Evolutionary conservation across 306 rosid genomes (phyloP).

Genomic region (Acacia melanoxylon): DNA sequence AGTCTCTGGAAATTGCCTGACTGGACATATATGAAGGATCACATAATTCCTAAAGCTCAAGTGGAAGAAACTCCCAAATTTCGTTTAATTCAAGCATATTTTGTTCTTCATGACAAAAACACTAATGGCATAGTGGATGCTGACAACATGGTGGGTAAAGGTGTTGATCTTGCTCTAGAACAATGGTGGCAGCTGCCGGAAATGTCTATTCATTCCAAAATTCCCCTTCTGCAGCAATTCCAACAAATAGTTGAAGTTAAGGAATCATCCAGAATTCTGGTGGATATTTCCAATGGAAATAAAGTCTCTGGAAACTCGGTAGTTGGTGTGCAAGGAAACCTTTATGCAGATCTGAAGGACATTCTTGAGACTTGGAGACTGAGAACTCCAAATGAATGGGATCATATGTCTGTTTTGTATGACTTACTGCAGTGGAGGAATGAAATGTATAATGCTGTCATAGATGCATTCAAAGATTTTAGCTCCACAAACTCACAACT

Average conservation of each 20-base stretch:
- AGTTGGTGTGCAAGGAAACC: conserved; percentile 84
- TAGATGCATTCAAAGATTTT: conserved; percentile 96
- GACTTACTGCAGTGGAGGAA: conserved; percentile 99
- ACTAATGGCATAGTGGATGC: conserved; percentile 93
- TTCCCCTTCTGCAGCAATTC: conserved; percentile 97
- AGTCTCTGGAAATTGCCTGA: conserved; percentile 97
- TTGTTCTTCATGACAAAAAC: conserved; percentile 87
- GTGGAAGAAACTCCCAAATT: conserved; percentile 98
- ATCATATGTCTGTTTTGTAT: conserved; percentile 95
- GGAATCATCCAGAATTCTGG: conserved; percentile 78
- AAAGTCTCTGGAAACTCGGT: conserved; percentile 70
- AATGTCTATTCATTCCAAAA: conserved; percentile 96
- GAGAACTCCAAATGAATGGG: conserved; percentile 99
- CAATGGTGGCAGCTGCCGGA: conserved; percentile 99
- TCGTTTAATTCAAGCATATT: conserved; percentile 83
- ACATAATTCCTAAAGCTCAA: conserved; percentile 97
- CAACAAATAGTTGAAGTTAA: conserved; percentile 99
- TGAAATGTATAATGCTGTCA: conserved; percentile 93
- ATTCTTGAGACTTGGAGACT: conserved; percentile 99
- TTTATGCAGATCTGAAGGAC: conserved; percentile 96
- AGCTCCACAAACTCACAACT: conserved; percentile 70
- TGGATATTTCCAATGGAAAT: conserved; percentile 89
- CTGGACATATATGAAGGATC: conserved; percentile 96
- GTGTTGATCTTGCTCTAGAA: conserved; percentile 93
- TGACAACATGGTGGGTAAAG: conserved; percentile 85